These are phyloP conservation scores for Ceratobasidium sp. DNA, from an alignment of 1,284 basidiomycete genomes.

Conservation along the genomic window DNA sequence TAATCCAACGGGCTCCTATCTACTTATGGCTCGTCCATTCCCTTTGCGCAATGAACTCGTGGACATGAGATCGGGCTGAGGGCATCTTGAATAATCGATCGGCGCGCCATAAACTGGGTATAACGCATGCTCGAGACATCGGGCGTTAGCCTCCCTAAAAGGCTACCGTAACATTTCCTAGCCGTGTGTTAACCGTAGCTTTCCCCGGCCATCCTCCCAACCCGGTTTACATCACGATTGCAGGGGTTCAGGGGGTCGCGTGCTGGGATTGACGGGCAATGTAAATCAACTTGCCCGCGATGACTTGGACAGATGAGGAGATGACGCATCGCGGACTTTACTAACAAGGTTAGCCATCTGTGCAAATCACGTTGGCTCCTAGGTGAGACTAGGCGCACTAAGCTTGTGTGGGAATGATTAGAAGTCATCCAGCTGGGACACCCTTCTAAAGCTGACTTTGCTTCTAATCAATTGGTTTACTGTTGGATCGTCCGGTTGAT, in stretches of 20 bases:
- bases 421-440: no score
- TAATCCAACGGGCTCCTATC: not conserved
- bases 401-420: not conserved
- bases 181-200: not conserved
- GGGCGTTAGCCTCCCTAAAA: not conserved
- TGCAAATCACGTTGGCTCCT: no score
- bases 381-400: no score
- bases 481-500: not conserved
- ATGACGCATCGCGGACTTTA: not conserved
- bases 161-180: not conserved
- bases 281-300: not conserved
- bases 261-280: not conserved
- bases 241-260: not conserved
- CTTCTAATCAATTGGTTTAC: not conserved
- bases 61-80: not conserved
- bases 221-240: not conserved
- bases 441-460: no score
- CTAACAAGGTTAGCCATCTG: not conserved
- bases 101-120: not conserved
- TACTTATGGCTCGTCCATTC: not conserved
- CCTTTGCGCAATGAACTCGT: not conserved
- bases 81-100: not conserved
- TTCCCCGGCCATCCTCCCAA: not conserved
- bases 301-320: not conserved
- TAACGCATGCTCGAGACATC: not conserved